Base-by-base conservation (phyloP, 2,329 filamentous ascomycete genomes). In the Alternaria sp. region DNA sequence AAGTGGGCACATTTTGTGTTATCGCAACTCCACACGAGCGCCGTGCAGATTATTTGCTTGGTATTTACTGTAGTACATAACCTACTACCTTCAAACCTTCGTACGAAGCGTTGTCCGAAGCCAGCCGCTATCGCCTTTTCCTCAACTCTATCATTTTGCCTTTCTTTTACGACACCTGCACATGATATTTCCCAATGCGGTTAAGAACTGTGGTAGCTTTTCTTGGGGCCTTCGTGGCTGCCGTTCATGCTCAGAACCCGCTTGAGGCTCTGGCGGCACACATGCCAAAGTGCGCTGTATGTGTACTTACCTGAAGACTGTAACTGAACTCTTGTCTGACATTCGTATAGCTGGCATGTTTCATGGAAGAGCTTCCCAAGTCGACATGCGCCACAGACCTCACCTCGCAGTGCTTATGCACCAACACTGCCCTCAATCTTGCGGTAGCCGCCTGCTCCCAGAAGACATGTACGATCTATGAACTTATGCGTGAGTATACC, bases 311-410 rank as follows among this genome's bases (percentile, higher is more conserved):
- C 12, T 12, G 14, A 33, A 41, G 26, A 3, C n/a, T 12, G 10
- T 8, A 8, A 9, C 15, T 26, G 15, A 30, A 53, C 6, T 10
- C 8, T 15, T 23, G 28, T 26, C 66, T 67, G 21, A 70, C 37
- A 28, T 33, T n/a, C 28, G n/a, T 51, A 4, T 25, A 74, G 72
- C 37, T 73, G 37, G 26, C 50, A 25, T 74, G 72, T 58, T 66
- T 74, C 21, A 61, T 43, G 25, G n/a, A 62, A 23, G 68, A 70
- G 2, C 62, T 80, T 20, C 69, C 76, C 5, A 67, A 74, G 63
- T 83, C 82, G 1, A 65, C 64, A 10, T 84, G 82, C 61, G 68
- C 75, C 5, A 63, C 73, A 1, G 79, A 81, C 5, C 73, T 83
- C 58, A 73, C 76, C 47, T 71, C 72, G 18, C 58, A 59, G 28